Conservation (phyloP, 805 yeast genomes). For the Cyberlindnera amylophila region DNA sequence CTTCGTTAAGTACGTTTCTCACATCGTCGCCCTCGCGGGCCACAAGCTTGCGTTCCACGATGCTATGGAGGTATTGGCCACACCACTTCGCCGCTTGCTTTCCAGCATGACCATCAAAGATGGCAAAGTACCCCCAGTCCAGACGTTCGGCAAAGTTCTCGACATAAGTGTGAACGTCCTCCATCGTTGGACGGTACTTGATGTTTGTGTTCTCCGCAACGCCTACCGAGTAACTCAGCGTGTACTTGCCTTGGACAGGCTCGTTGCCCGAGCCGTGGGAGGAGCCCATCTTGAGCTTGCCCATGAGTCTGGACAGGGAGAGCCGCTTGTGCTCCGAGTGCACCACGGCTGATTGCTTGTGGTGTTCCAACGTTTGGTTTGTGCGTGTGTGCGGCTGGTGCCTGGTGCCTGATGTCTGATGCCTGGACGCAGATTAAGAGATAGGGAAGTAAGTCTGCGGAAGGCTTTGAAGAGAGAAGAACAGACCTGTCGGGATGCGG, state of each 20-base stretch:
- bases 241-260: conserved; percentile 19
- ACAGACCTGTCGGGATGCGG: too few relatives aligned
- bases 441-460: too few relatives aligned
- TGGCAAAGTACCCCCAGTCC: conserved; percentile 94
- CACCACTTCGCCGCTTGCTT: conserved; percentile 92
- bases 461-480: too few relatives aligned
- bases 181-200: conserved; percentile 85
- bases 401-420: neutral
- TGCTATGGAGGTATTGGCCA: conserved; percentile 75
- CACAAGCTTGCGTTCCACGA: conserved; percentile 57
- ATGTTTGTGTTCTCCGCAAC: conserved; percentile 87
- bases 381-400: conserved; percentile 4
- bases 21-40: conserved; percentile 48
- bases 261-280: neutral
- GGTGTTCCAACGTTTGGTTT: neutral
- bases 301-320: conserved; percentile 8
- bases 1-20: conserved; percentile 58
- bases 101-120: conserved; percentile 98
- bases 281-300: conserved; percentile 8
- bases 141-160: conserved; percentile 87
- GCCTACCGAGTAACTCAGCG: conserved; percentile 77
- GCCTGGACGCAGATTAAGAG: neutral
- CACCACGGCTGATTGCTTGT: conserved; percentile 4
- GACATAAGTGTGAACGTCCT: conserved; percentile 90
- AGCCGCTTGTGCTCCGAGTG: conserved; percentile 6